Evolutionary conservation across 257 asterid species (phyloP), one percentile per base, ranked within the genome.

Genomic region (Galeopsis tetrahit): DNA sequence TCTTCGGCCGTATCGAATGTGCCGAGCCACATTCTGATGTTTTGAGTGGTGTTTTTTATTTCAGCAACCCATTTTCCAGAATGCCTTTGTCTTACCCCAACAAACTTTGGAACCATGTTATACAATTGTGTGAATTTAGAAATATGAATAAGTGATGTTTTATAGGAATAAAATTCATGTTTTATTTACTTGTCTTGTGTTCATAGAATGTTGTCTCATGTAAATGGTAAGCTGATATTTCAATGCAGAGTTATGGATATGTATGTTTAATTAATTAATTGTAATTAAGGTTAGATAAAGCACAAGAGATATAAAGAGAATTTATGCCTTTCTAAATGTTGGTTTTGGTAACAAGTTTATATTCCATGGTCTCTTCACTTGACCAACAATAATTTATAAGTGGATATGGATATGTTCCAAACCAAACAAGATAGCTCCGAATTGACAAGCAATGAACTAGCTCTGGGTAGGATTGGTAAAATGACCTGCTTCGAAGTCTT

Each of bases 31-130:
- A 71, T 71, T 7, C 62, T 31, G 63, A 60, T 71, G 32, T 71
- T 71, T 13, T 48, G 76, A 48, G 52, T 71, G 2, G 76, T 35
- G 85, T 89, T 85, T 83, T 89, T 85, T 82, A 89, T 87, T 69
- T 89, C 91, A 2, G 90, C 93, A 3, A 89, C 91, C 91, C 93
- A 89, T 85, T 85, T 89, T 5, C 96, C 93, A 0, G 96, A 89
- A 31, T 93, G 86, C 76, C 93, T 77, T 70, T 87, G 96, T 44
- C 93, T 85, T 68, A 87, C 96, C 14, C 96, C 96, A 10, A 87
- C 84, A 71, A 82, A 89, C 74, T 85, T 89, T 72, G 83, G 83
- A 84, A 74, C 35, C 52, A 44, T 86, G 8, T 58, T 31, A 13
- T 70, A 7, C 66, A 40, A 56, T 28, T 56, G 66, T 21, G 56